phyloP scores from a whole-genome alignment of 768 basidiomycete species.

The Rhizopogon vesiculosus region DNA sequence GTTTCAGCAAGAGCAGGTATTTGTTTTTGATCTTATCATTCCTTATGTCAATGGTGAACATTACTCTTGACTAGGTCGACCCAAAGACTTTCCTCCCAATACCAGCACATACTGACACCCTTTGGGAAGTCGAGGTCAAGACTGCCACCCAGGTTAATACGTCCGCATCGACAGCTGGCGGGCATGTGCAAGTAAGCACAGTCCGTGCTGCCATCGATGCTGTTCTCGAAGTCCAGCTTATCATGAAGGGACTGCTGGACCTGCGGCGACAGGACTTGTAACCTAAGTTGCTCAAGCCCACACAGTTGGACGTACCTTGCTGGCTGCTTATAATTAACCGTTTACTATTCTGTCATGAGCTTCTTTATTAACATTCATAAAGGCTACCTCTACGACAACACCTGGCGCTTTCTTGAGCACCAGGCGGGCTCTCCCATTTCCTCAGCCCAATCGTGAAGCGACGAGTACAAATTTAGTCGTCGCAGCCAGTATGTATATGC shows the following conservation, averaged over 20 bases:
- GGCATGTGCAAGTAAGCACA: slow-evolving; percentile 56
- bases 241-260: slow-evolving; percentile 84
- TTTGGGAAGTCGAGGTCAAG: slow-evolving; percentile 89
- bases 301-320: background rate
- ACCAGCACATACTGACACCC: slow-evolving; percentile 72
- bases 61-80: slow-evolving; percentile 49
- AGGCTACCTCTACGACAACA: background rate
- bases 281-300: slow-evolving; percentile 4
- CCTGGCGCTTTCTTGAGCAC: background rate
- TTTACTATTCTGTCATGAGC: background rate
- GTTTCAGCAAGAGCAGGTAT: slow-evolving; percentile 82
- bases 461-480: no score
- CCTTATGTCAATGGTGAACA: no score
- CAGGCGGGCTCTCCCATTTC: no score
- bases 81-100: slow-evolving; percentile 70
- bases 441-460: no score
- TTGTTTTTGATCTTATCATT: slow-evolving; percentile 1
- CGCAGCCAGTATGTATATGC: no score
- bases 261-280: slow-evolving; percentile 69
- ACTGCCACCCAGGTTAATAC: slow-evolving; percentile 76
- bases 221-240: slow-evolving; percentile 72
- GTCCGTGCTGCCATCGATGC: slow-evolving; percentile 67
- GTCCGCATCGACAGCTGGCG: slow-evolving; percentile 30
- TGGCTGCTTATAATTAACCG: background rate
- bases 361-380: background rate